phyloP scores from a whole-genome alignment of 331 rosid species.

The Saraca asoca region DNA sequence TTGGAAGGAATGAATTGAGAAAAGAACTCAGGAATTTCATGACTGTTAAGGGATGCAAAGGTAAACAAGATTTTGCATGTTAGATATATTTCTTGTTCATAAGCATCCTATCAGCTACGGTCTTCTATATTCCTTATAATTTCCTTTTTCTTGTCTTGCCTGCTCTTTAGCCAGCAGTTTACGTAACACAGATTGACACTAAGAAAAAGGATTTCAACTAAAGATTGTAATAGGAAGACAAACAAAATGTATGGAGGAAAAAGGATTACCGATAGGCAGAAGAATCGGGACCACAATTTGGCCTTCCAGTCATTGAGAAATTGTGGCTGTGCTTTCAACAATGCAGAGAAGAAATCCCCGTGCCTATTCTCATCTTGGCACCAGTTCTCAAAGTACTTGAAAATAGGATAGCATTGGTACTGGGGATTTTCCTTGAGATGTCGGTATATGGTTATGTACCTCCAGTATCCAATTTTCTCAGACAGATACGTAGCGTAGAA shows the following conservation, averaged over 20 bases:
- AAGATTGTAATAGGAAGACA: slow-evolving; percentile 11
- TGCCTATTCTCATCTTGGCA: slow-evolving; percentile 99
- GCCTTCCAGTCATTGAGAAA: slow-evolving; percentile 99
- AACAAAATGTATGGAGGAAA: not conserved
- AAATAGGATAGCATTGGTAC: slow-evolving; percentile 94
- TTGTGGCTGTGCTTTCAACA: slow-evolving; percentile 98
- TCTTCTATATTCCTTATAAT: not conserved
- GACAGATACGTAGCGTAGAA: slow-evolving; percentile 96
- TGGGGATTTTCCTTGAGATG: slow-evolving; percentile 89
- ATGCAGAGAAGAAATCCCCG: slow-evolving; percentile 96
- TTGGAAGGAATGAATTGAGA: not conserved
- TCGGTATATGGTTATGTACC: slow-evolving; percentile 95
- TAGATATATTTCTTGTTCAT: not conserved
- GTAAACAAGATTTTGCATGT: slow-evolving; percentile 18
- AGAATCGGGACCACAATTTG: slow-evolving; percentile 90
- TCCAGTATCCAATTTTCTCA: slow-evolving; percentile 98
- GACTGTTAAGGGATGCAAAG: not conserved
- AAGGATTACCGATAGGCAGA: slow-evolving; percentile 80
- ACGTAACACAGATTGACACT: not conserved
- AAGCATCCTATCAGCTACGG: slow-evolving; percentile 2
- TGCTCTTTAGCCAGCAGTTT: not conserved
- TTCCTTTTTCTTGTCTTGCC: not conserved
- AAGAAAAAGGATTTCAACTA: not conserved
- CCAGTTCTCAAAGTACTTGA: slow-evolving; percentile 98
- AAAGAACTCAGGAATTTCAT: not conserved